A percentile compares a stretch with the other conserved stretches of the same genome.
Evolutionary conservation across 1,284 basidiomycete species (phyloP).

Genomic region (Cryptococcus wingfieldii): DNA sequence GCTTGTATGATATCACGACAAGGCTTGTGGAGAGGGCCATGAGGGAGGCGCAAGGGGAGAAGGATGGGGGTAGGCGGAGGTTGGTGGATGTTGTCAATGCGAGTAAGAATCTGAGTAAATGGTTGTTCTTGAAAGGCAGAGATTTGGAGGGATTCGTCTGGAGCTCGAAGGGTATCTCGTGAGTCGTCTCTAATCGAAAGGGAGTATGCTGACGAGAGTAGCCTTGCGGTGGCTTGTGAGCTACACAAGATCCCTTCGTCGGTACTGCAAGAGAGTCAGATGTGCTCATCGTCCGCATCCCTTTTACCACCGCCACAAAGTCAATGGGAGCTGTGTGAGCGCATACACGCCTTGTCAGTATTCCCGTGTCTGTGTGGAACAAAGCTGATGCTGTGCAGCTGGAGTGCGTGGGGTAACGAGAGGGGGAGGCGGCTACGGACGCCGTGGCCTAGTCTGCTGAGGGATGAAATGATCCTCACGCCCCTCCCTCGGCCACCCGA

Average conservation of each 20-base stretch:
- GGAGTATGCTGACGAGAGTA: neutral
- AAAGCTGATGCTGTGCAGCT: slow-evolving; percentile 10
- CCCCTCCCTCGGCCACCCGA: slow-evolving; percentile 20
- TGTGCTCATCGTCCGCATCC: neutral
- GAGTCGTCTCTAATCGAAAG: slow-evolving; percentile 1
- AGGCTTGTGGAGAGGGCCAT: slow-evolving; percentile 21
- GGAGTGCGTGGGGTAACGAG: slow-evolving; percentile 30
- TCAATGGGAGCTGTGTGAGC: slow-evolving; percentile 23
- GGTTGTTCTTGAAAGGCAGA: slow-evolving; percentile 19
- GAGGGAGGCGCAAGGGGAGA: slow-evolving; percentile 1
- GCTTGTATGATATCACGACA: slow-evolving; percentile 18
- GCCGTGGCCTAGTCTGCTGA: slow-evolving; percentile 14
- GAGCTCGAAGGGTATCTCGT: slow-evolving; percentile 14
- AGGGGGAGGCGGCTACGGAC: slow-evolving; percentile 11
- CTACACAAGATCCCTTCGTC: slow-evolving; percentile 23
- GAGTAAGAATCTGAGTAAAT: slow-evolving; percentile 24
- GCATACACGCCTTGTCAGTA: slow-evolving; percentile 33
- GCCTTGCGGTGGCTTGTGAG: slow-evolving; percentile 19
- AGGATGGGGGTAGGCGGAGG: slow-evolving; percentile 7
- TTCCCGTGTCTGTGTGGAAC: neutral
- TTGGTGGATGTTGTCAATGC: slow-evolving; percentile 26
- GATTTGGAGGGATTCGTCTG: slow-evolving; percentile 20
- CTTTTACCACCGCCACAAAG: slow-evolving; percentile 17
- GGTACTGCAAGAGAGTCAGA: neutral
- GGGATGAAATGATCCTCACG: slow-evolving; percentile 21